These are phyloP conservation scores for Serendipita sp. DNA, from an alignment of 768 basidiomycete species.

Conservation along the genomic window DNA sequence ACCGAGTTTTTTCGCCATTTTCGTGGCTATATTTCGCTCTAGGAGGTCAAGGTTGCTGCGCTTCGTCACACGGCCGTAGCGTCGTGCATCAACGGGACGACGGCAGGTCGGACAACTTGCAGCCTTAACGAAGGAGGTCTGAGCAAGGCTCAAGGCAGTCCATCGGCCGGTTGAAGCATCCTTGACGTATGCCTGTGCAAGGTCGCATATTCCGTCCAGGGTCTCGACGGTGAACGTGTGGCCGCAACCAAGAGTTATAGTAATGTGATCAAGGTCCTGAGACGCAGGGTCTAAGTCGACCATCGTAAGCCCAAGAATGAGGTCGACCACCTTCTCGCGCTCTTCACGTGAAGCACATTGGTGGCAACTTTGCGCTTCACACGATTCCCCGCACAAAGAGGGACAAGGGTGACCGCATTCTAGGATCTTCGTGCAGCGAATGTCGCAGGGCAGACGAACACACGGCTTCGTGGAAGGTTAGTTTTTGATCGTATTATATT, in stretches of 20 bases:
- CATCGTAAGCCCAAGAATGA: constrained; percentile 38
- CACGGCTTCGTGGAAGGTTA: constrained; percentile 32
- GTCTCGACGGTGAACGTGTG: constrained; percentile 61
- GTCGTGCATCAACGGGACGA: constrained; percentile 35
- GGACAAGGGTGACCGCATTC: constrained; percentile 50
- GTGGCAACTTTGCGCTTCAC: constrained; percentile 38
- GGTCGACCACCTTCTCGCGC: constrained; percentile 35
- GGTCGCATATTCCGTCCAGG: constrained; percentile 41
- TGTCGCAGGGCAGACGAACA: constrained; percentile 46
- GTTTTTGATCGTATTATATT: neutral
- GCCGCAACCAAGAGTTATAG: constrained; percentile 45
- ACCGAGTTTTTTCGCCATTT: constrained; percentile 33
- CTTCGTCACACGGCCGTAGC: constrained; percentile 49
- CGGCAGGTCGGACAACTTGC: constrained; percentile 53
- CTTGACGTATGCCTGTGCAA: constrained; percentile 35
- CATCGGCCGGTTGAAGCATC: constrained; percentile 25
- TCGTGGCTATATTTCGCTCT: constrained; percentile 42
- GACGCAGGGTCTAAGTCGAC: constrained; percentile 30
- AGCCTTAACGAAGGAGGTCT: constrained; percentile 24
- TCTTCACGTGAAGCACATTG: constrained; percentile 28
- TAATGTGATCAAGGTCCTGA: constrained; percentile 30
- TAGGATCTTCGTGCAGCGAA: constrained; percentile 32
- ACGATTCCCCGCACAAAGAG: constrained; percentile 58
- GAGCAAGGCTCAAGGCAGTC: constrained; percentile 15
- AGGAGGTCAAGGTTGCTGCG: constrained; percentile 48